Percentiles rank a stretch among this genome's conserved stretches.
Conservation (phyloP, 1,284 basidiomycete species). For the Thelephora terrestris region DNA sequence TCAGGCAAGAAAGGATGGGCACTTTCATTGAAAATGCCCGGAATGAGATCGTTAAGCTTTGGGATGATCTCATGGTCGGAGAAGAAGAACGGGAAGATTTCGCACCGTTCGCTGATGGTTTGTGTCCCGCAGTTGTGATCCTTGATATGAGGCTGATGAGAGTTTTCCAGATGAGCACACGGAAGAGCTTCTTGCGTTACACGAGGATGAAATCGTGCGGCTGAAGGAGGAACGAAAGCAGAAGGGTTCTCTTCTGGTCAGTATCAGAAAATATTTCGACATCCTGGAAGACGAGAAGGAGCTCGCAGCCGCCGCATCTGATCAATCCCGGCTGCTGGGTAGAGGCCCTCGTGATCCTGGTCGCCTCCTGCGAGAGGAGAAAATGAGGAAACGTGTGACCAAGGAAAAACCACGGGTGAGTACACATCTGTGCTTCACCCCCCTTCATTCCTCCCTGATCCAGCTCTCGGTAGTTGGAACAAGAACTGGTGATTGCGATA, state of each 20-base stretch:
- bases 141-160: neutral
- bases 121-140: constrained; percentile 15
- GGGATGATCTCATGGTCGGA: constrained; percentile 82
- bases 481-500: constrained; percentile 72
- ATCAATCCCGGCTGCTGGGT: constrained; percentile 68
- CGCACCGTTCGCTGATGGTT: constrained; percentile 73
- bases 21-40: constrained; percentile 80
- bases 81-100: constrained; percentile 79
- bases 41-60: constrained; percentile 71
- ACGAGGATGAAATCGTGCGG: constrained; percentile 80
- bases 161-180: constrained; percentile 65
- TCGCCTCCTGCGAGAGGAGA: constrained; percentile 84
- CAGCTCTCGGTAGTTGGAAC: constrained; percentile 58
- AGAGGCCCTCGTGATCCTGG: constrained; percentile 74
- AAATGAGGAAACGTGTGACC: constrained; percentile 93
- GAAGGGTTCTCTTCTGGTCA: constrained; percentile 69
- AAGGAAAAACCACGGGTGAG: constrained; percentile 89
- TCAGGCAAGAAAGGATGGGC: constrained; percentile 83
- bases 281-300: constrained; percentile 90
- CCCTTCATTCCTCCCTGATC: constrained; percentile 2
- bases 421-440: constrained; percentile 6
- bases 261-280: constrained; percentile 82
- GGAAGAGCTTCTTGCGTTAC: constrained; percentile 79
- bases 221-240: constrained; percentile 73
- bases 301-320: constrained; percentile 69